phyloP scores from a whole-genome alignment of 768 basidiomycete species.

The Phylloporus scabripes region DNA sequence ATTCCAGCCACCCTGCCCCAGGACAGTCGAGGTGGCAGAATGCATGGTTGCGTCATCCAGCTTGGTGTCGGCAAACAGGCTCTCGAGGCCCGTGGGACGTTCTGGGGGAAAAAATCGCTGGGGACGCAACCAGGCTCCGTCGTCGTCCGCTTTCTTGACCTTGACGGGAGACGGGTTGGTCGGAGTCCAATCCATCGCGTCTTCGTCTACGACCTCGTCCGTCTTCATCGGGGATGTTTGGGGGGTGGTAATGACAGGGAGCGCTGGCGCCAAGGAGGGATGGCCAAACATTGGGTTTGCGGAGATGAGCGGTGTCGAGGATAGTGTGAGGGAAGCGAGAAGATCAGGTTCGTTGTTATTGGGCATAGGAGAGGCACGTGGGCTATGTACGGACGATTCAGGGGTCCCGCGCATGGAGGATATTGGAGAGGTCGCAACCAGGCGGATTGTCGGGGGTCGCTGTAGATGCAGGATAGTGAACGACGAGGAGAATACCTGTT shows the following conservation, averaged over 20 bases:
- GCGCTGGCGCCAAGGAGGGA: conserved; percentile 46
- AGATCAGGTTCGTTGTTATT: conserved; percentile 48
- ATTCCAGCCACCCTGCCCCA: not conserved
- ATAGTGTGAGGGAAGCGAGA: conserved; percentile 57
- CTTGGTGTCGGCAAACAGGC: conserved; percentile 57
- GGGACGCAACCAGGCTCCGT: conserved; percentile 54
- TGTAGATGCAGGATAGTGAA: conserved; percentile 55
- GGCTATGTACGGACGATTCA: conserved; percentile 16
- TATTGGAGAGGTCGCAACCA: conserved; percentile 51
- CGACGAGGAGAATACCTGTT: conserved; percentile 49
- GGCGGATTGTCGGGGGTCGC: conserved; percentile 64
- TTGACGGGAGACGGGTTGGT: conserved; percentile 33
- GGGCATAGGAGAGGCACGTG: conserved; percentile 27
- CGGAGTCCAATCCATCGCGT: conserved; percentile 69
- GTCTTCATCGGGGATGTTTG: conserved; percentile 22
- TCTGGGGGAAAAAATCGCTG: conserved; percentile 77
- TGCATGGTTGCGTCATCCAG: conserved; percentile 40
- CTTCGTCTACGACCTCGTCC: conserved; percentile 29
- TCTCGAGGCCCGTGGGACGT: conserved; percentile 70
- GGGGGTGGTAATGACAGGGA: conserved; percentile 19
- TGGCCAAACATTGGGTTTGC: conserved; percentile 60
- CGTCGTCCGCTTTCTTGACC: conserved; percentile 24
- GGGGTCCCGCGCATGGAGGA: conserved; percentile 41
- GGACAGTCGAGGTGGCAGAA: not conserved
- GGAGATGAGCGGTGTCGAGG: conserved; percentile 54